Evolutionary conservation across 1,284 basidiomycete genomes (phyloP), one percentile per base, ranked within the genome.

Genomic region (Trametes pubescens): DNA sequence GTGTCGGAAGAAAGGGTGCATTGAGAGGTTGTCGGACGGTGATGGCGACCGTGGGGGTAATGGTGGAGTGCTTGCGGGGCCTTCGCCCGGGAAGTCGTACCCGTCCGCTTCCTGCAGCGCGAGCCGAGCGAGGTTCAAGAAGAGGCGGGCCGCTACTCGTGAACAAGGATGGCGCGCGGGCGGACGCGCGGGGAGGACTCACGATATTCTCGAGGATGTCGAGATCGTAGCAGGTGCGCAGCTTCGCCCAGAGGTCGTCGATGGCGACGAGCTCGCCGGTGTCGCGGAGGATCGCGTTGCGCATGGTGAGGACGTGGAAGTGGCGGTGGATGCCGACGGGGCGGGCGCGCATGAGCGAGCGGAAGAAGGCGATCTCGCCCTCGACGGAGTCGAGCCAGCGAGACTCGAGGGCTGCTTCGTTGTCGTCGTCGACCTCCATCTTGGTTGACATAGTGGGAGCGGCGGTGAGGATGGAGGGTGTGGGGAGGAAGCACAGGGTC

Each of bases 341-440:
- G 60, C 92, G 81, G 8, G 90, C 84, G 52, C 88, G 88, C 84
- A 89, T 92, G 46, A 93, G 80, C 2, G 90, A 87, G 56, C 89
- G 85, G 72, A 93, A 93, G 77, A 94, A 90, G 5, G 89, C 83
- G 49, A 93, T 91, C 76, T 94, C 92, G 46, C 92, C 92, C 70
- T 90, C 87, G 61, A 92, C 85, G 7, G 85, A 87, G 72, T 89
- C 83, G 29, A 94, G 84, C 71, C 90, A 78, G 29, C 47, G 53
- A 0, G 37, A 13, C 5, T 57, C 51, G 18, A 59, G 57, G 0
- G 53, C 37, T 8, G 35, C 5, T 5, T 43, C 54, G 51, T 43
- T 54, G 51, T 51, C 54, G 32, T 64, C 65, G 40, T 69, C 67
- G 14, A 66, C 62, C n/a, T 68, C 65, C 67, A 68, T 61, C 54